Evolutionary conservation across 208 protist species (phyloP).

Genomic region (Eutreptiella sp.): DNA sequence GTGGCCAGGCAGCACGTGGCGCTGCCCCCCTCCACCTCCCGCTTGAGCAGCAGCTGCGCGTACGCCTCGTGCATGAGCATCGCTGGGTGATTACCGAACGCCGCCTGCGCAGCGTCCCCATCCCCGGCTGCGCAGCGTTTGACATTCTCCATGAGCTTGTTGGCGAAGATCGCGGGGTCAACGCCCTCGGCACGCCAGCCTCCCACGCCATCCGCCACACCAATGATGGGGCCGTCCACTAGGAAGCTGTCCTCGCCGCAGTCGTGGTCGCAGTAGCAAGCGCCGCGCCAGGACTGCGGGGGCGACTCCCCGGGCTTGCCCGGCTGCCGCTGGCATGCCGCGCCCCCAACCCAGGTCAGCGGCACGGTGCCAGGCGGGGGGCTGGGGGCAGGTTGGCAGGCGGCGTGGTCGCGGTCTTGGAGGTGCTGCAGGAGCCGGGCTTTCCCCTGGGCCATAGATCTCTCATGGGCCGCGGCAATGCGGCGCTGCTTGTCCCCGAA

Average conservation of each 20-base stretch:
- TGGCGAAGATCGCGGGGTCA: constrained; percentile 68
- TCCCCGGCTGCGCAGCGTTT: constrained; percentile 75
- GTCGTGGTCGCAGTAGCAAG: constrained; percentile 78
- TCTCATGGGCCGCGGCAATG: too few relatives aligned
- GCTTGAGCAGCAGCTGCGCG: constrained; percentile 59
- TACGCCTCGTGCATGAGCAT: constrained; percentile 68
- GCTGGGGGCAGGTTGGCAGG: too few relatives aligned
- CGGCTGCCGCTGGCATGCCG: too few relatives aligned
- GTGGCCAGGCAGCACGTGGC: constrained; percentile 74
- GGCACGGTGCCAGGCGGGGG: too few relatives aligned
- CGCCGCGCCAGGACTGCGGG: too few relatives aligned
- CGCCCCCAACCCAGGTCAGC: too few relatives aligned
- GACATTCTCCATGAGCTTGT: constrained; percentile 77
- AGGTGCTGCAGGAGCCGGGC: too few relatives aligned
- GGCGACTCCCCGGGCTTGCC: too few relatives aligned
- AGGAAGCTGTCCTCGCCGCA: constrained; percentile 87
- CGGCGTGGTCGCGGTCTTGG: too few relatives aligned
- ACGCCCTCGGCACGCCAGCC: constrained; percentile 73
- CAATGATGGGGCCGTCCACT: constrained; percentile 65
- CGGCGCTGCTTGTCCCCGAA: too few relatives aligned
- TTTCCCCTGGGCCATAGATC: too few relatives aligned
- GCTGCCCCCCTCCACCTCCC: constrained; percentile 71
- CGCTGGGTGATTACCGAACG: constrained; percentile 41
- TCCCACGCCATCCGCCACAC: constrained; percentile 81
- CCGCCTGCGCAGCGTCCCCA: constrained; percentile 51